Evolutionary conservation across 2,329 filamentous ascomycete genomes (phyloP).

Genomic region (Aspergillus spinulosporus): DNA sequence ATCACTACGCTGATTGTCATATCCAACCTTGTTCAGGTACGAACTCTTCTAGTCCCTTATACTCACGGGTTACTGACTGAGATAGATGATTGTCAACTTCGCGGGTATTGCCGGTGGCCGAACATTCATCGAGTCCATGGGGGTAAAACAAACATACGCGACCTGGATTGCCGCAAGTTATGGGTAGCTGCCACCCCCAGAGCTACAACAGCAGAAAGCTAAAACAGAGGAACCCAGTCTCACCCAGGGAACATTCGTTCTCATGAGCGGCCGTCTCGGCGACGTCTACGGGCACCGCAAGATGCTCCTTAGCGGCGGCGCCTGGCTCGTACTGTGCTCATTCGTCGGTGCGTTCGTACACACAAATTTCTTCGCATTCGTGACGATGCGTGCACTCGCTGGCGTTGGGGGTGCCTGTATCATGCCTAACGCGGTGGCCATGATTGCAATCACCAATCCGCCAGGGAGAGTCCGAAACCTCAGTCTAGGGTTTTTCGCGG

Average conservation of each 20-base stretch:
- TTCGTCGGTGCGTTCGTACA: conserved; percentile 51
- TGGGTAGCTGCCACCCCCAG: conserved; percentile 17
- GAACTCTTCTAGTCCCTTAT: no score
- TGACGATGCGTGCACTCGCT: conserved; percentile 47
- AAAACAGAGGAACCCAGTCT: conserved; percentile 33
- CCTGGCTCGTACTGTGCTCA: conserved; percentile 58
- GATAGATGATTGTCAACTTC: conserved; percentile 33
- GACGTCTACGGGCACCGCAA: conserved; percentile 60
- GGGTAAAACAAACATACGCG: conserved; percentile 23
- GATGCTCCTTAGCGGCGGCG: conserved; percentile 55
- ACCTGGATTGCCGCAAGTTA: conserved; percentile 33
- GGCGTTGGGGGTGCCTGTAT: conserved; percentile 55
- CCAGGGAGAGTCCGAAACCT: conserved; percentile 51
- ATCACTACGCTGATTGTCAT: conserved; percentile 26
- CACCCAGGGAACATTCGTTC: conserved; percentile 59
- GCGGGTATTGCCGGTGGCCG: conserved; percentile 29
- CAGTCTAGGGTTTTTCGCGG: conserved; percentile 50
- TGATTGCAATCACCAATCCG: conserved; percentile 51
- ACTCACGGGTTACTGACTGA: background rate
- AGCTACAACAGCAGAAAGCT: background rate
- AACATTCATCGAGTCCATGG: conserved; percentile 22
- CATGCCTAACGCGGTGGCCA: conserved; percentile 55
- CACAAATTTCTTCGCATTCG: conserved; percentile 45
- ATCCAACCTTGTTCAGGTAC: conserved; percentile 31
- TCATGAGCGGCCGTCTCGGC: conserved; percentile 58